phyloP scores from a whole-genome alignment of 108 stramenopile genomes.

The Ochromonas danica region DNA sequence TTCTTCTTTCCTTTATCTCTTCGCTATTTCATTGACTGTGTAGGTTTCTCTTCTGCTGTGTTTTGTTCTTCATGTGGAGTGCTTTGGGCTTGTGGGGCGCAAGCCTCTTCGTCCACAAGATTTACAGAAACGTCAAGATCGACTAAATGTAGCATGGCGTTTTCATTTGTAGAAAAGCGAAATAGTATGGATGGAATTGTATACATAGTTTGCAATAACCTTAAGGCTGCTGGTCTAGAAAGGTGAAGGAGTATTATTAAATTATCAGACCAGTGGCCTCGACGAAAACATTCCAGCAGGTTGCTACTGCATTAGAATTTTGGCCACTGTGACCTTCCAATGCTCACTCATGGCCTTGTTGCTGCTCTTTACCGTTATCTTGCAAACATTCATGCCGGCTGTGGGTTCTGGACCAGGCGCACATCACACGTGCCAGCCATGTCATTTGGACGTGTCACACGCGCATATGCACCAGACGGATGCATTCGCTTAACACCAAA shows the following conservation, averaged over 20 bases:
- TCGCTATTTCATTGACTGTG: constrained; percentile 18
- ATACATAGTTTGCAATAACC: too few relatives aligned
- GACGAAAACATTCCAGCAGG: too few relatives aligned
- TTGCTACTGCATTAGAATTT: constrained; percentile 47
- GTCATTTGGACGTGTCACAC: too few relatives aligned
- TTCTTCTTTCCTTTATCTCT: not conserved
- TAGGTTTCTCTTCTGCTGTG: constrained; percentile 52
- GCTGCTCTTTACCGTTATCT: constrained; percentile 84
- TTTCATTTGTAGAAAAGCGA: too few relatives aligned
- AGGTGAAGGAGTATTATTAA: too few relatives aligned
- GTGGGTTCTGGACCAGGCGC: constrained; percentile 89
- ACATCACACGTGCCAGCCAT: too few relatives aligned
- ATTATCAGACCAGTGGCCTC: too few relatives aligned
- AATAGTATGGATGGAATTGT: too few relatives aligned
- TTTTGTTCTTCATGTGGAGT: constrained; percentile 47
- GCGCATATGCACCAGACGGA: too few relatives aligned
- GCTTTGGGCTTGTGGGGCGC: constrained; percentile 51
- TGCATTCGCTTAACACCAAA: too few relatives aligned
- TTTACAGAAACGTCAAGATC: constrained; percentile 52
- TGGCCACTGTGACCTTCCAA: constrained; percentile 75
- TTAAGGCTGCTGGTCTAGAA: too few relatives aligned
- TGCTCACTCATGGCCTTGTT: constrained; percentile 65
- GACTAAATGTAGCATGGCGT: too few relatives aligned
- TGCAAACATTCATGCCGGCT: constrained; percentile 78
- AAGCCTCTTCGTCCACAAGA: constrained; percentile 52